Conservation (phyloP, 139 green algal species). For the Tetraselmis striata region DNA sequence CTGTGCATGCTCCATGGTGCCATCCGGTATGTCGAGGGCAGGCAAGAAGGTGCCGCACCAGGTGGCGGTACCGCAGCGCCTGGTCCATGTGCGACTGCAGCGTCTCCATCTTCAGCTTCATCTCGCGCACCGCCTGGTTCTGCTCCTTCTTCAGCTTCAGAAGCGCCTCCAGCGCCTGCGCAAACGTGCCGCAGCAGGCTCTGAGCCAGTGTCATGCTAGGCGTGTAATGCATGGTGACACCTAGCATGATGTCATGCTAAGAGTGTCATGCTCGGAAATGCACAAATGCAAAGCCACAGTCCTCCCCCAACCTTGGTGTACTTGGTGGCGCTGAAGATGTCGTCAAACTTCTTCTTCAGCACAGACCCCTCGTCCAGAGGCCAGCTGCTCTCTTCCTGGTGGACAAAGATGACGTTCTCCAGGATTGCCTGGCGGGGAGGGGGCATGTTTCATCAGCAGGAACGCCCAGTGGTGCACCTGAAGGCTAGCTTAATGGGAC, state of each 20-base stretch:
- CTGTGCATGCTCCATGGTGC: neutral
- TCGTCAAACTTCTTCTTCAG: constrained; percentile 98
- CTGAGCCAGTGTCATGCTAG: neutral
- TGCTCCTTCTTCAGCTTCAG: constrained; percentile 83
- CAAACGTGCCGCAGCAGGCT: neutral
- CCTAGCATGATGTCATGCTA: neutral
- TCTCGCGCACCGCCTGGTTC: constrained; percentile 42
- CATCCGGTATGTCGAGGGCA: neutral
- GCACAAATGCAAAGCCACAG: neutral
- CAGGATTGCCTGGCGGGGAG: constrained; percentile 61
- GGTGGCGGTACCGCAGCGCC: neutral
- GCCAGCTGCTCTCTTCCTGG: constrained; percentile 97
- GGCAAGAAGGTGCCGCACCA: too few species aligned
- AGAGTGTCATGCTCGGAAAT: neutral
- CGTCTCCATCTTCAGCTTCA: constrained; percentile 61
- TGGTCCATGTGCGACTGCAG: constrained; percentile 55
- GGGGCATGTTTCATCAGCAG: neutral
- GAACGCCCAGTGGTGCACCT: neutral
- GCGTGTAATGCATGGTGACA: neutral
- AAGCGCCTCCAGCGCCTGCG: constrained; percentile 77
- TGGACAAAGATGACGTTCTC: constrained; percentile 99
- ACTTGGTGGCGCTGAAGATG: constrained; percentile 94
- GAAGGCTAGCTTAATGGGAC: neutral
- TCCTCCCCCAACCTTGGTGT: constrained; percentile 67
- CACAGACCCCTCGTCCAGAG: constrained; percentile 73